Base-by-base conservation (phyloP, 1,284 basidiomycete genomes). In the Rhizopogon parksii region DNA sequence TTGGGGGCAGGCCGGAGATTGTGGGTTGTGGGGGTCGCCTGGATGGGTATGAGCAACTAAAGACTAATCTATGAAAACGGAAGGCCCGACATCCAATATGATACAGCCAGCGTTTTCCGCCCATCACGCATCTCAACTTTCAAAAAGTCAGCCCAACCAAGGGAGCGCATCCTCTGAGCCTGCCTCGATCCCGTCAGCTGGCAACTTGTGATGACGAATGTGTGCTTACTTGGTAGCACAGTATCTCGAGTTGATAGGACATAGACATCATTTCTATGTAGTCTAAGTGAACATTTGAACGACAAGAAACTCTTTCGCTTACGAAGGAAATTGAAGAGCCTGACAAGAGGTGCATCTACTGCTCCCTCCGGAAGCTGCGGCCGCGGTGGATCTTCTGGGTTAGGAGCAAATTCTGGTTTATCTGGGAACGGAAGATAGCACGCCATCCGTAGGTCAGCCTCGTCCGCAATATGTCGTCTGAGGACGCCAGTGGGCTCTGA, bases 291-390 rank as follows among this genome's bases (percentile, higher is more conserved):
- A 32, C 27, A 32, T 30, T 34, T 38, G 2, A 49, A 46, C 8
- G 36, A 25, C 11, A 46, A 38, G 12, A 9, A 17, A 27, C 17
- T 35, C 42, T 39, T 46, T 21, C 3, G 72, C 86, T 60, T 66
- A 90, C 89, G 88, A 34, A 91, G 74, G 58, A 91, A 87, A 60
- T 91, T 91, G 67, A 77, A 91, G 8, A 90, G 60, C 36, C 88
- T 78, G 8, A 90, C 77, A 12, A 91, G 77, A n/a, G 89, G 88
- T 17, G 87, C 75, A 58, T 91, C 88, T 5, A 81, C 71, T 15
- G 79, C 71, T 39, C 79, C 80, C 40, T 76, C 72, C 0, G 81
- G 77, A 21, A 88, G 67, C 57, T 79, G 74, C 2, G 80, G 82
- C 50, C 68, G 71, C 45, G 73, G 71, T 19, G 78, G 74, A 6